phyloP scores from a whole-genome alignment of 2,329 filamentous ascomycete genomes.

The Phaeosphaeria sp. region DNA sequence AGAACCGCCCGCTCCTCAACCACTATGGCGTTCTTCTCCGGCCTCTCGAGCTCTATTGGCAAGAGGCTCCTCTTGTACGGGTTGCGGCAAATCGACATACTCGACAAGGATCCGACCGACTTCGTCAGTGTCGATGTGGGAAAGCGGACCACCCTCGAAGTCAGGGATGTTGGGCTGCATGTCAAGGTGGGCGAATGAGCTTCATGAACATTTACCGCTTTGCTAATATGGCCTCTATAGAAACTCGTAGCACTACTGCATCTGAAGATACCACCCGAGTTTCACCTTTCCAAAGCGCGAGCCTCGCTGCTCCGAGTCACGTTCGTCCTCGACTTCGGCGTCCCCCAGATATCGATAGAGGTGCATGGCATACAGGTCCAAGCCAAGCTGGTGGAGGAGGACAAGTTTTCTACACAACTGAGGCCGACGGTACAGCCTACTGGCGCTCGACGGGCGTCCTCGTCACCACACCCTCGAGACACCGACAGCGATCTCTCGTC shows the following conservation, averaged over 20 bases:
- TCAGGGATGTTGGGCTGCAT: conserved; percentile 84
- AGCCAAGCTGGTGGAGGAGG: conserved; percentile 33
- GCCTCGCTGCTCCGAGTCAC: conserved; percentile 80
- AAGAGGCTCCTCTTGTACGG: conserved; percentile 89
- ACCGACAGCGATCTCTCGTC: conserved; percentile 21
- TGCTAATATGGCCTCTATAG: conserved; percentile 54
- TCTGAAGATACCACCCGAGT: conserved; percentile 68
- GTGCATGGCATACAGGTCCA: conserved; percentile 81
- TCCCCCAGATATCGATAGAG: conserved; percentile 81
- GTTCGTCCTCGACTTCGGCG: conserved; percentile 86
- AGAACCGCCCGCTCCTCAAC: conserved; percentile 15
- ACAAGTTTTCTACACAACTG: conserved; percentile 7
- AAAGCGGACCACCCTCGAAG: conserved; percentile 80
- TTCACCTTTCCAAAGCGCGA: conserved; percentile 75
- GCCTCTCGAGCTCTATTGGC: conserved; percentile 80
- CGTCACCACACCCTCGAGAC: conserved; percentile 16
- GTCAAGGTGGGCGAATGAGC: conserved; percentile 66
- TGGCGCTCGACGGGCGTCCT: conserved; percentile 8
- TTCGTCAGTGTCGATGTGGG: conserved; percentile 87
- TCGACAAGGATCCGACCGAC: conserved; percentile 87
- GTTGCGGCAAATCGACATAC: conserved; percentile 79
- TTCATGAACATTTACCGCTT: background rate
- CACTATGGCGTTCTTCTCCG: conserved; percentile 67
- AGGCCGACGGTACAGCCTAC: conserved; percentile 7
- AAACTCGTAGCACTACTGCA: conserved; percentile 79